Evolutionary conservation across 257 asterid genomes (phyloP), one percentile per base, ranked within the genome.

Genomic region (Vinca minor): DNA sequence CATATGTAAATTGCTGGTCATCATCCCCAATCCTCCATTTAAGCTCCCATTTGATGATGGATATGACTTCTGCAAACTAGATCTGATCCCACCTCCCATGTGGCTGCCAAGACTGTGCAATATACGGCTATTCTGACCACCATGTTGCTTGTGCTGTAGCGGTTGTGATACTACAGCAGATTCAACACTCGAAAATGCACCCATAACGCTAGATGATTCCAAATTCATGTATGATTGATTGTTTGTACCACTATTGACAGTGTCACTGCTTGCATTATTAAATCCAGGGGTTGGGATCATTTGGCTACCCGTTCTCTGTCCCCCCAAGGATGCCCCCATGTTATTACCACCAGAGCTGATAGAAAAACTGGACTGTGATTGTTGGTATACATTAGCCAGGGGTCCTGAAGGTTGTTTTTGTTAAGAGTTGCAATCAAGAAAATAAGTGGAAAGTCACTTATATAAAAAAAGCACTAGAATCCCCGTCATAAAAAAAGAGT

Each of bases 271-370:
- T 36, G 86, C 53, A 70, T 75, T 85, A 76, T 69, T 83, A 62
- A 85, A 79, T 68, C 99, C 99, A 75, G 97, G 96, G 59, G 99
- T 87, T 8, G 99, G 96, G 49, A 93, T 93, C 97, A 89, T 93
- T 79, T 89, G 99, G 75, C 90, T 83, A n/a, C 86, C 59, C 85
- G 82, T 79, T 72, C 94, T 88, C 70, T 83, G 91, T 55, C 65
- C 81, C 64, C 83, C 88, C 79, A 82, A 61, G 72, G 96, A 80
- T 70, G 85, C 11, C 55, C 73, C 74, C 78, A 74, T 67, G 89
- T 73, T 87, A 70, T 65, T 83, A 73, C 94, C 88, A 39, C 84
- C 86, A 71, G 88, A 76, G 65, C 77, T 82, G 45, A 66, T 78
- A 28, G 87, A 65, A 69, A 83, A 85, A 71, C 81, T 79, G 60